Evolutionary conservation across 306 rosid genomes (phyloP).

Genomic region (Arachis stenosperma): DNA sequence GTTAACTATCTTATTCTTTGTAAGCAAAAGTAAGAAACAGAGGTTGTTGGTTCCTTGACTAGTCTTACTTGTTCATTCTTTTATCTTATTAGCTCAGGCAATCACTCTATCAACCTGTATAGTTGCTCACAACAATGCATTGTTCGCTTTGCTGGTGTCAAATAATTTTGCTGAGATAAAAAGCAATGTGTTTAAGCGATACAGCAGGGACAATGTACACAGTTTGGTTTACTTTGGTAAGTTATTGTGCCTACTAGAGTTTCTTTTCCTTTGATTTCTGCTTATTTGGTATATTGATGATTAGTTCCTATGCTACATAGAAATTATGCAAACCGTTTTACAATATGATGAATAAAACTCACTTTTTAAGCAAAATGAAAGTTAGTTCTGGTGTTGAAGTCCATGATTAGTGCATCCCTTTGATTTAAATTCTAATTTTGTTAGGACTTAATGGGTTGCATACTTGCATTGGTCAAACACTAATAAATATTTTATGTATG

Average conservation of each 20-base stretch:
- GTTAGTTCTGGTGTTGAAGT: not conserved
- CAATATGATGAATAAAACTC: not conserved
- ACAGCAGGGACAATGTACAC: conserved; percentile 88
- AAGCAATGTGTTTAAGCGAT: conserved; percentile 93
- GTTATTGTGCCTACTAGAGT: conserved; percentile 40
- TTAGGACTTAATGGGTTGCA: not conserved
- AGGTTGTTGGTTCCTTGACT: conserved; percentile 75
- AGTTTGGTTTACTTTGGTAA: conserved; percentile 92
- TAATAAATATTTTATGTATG: not conserved
- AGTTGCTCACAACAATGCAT: conserved; percentile 94
- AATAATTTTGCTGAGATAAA: conserved; percentile 98
- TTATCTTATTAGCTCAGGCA: conserved; percentile 97
- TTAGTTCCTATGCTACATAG: conserved; percentile 6
- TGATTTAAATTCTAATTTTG: conserved; percentile 6
- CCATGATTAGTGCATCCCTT: not conserved
- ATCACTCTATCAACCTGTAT: conserved; percentile 95
- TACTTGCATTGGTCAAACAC: not conserved
- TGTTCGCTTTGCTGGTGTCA: conserved; percentile 93
- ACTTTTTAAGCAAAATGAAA: not conserved
- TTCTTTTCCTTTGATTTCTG: conserved; percentile 17
- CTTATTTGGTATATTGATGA: conserved; percentile 9
- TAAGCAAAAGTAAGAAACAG: conserved; percentile 1
- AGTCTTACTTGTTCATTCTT: conserved; percentile 79
- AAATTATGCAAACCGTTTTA: conserved; percentile 1
- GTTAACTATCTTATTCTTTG: conserved; percentile 33